phyloP scores from a whole-genome alignment of 129 eudicot genomes.

The Solidago caesia region DNA sequence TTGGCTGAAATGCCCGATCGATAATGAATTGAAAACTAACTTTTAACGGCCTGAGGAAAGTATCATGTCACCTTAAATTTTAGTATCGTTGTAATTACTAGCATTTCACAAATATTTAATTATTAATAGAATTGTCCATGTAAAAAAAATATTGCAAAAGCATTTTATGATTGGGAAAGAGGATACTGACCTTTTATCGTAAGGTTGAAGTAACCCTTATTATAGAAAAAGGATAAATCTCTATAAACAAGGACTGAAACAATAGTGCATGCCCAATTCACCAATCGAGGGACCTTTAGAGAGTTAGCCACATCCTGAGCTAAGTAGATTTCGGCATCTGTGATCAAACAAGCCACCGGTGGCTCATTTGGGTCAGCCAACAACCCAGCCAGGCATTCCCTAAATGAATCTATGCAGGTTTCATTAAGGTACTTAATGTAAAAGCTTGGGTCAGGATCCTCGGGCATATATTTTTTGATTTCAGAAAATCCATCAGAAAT shows the following conservation, averaged over 20 bases:
- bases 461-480: background rate
- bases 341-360: slow-evolving; percentile 43
- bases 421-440: slow-evolving; percentile 27
- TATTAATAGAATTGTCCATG: no score
- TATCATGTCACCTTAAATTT: no score
- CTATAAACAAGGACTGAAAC: slow-evolving; percentile 28
- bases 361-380: slow-evolving; percentile 22
- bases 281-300: slow-evolving; percentile 42
- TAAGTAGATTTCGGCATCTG: slow-evolving; percentile 46
- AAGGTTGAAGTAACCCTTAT: slow-evolving; percentile 28
- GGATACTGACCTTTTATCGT: slow-evolving; percentile 24
- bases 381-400: slow-evolving; percentile 31
- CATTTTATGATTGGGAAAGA: background rate
- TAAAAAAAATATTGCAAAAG: no score
- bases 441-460: background rate
- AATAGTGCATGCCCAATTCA: slow-evolving; percentile 33
- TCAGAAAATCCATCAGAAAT: slow-evolving; percentile 19
- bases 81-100: no score
- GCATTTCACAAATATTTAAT: no score
- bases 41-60: no score
- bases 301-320: slow-evolving; percentile 39
- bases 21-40: no score
- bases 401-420: slow-evolving; percentile 41
- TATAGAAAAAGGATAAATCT: slow-evolving; percentile 15
- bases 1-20: no score